Evolutionary conservation across 1,284 basidiomycete species (phyloP).

Genomic region (Macrocystidia cucumis): DNA sequence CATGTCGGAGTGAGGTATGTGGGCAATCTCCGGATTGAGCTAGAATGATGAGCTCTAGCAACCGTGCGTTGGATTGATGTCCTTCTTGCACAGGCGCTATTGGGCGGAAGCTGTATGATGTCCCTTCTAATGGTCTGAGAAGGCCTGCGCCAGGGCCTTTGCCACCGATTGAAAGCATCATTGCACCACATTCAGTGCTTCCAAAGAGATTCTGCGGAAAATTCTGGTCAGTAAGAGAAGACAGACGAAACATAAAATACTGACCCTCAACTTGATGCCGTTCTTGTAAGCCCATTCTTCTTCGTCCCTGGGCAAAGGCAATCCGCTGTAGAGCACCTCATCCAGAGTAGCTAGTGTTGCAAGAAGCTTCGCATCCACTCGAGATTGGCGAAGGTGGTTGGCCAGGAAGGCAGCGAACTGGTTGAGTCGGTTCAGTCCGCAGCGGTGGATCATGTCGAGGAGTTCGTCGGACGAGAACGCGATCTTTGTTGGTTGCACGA

Average conservation of each 20-base stretch:
- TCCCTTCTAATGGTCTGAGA: conserved; percentile 38
- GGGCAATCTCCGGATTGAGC: conserved; percentile 46
- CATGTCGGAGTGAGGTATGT: conserved; percentile 33
- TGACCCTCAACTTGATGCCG: conserved; percentile 43
- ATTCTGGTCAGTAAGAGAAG: background rate
- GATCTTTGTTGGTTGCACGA: conserved; percentile 57
- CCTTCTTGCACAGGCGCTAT: conserved; percentile 21
- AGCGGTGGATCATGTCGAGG: conserved; percentile 58
- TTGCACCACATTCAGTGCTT: conserved; percentile 55
- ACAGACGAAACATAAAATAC: conserved; percentile 11
- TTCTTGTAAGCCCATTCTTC: conserved; percentile 51
- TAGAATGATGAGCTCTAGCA: conserved; percentile 44
- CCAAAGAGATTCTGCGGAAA: conserved; percentile 48
- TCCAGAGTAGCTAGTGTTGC: conserved; percentile 43
- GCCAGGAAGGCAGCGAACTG: conserved; percentile 64
- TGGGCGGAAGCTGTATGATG: conserved; percentile 48
- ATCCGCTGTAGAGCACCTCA: conserved; percentile 47
- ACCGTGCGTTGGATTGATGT: conserved; percentile 25
- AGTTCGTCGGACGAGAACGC: conserved; percentile 63
- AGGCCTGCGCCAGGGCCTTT: conserved; percentile 28
- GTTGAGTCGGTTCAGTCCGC: conserved; percentile 61
- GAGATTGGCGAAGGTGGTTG: conserved; percentile 52
- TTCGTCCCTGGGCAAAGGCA: conserved; percentile 50
- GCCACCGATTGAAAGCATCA: conserved; percentile 39
- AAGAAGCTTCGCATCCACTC: conserved; percentile 52